Percentiles rank a stretch among this genome's conserved stretches.
Conservation (phyloP, 2,329 filamentous ascomycete species). For the Phyllosticta citrichinensis region DNA sequence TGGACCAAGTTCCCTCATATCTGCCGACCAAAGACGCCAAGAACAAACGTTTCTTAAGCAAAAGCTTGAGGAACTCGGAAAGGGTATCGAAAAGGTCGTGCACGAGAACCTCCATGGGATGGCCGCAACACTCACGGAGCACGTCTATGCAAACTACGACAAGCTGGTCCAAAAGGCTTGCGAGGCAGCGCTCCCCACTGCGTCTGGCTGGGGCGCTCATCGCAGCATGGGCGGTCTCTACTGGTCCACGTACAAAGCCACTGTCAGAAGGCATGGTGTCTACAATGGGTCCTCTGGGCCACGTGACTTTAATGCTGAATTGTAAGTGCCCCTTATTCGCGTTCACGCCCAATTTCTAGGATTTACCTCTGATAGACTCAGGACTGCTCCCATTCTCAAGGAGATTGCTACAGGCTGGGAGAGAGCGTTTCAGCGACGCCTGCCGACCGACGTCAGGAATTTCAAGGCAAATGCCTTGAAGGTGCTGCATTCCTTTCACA, state of each 20-base stretch:
- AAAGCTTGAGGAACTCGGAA: constrained; percentile 31
- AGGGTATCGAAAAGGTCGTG: constrained; percentile 32
- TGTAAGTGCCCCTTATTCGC: constrained; percentile 14
- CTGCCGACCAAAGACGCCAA: constrained; percentile 29
- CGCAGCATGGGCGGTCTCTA: constrained; percentile 36
- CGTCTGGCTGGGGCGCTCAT: constrained; percentile 27
- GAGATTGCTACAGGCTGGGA: constrained; percentile 35
- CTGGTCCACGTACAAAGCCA: constrained; percentile 48
- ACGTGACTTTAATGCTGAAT: constrained; percentile 33
- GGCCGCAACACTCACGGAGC: constrained; percentile 31
- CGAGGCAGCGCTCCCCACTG: constrained; percentile 24
- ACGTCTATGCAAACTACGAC: constrained; percentile 38
- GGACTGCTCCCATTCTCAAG: constrained; percentile 29
- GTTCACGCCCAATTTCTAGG: background rate
- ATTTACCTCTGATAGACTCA: constrained; percentile 7
- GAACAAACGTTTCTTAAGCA: constrained; percentile 31
- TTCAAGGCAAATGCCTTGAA: constrained; percentile 25
- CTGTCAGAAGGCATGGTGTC: constrained; percentile 41
- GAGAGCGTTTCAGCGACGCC: constrained; percentile 31
- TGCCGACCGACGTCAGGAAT: constrained; percentile 31
- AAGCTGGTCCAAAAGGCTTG: constrained; percentile 31
- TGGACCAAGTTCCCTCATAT: constrained; percentile 31
- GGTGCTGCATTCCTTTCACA: constrained; percentile 33
- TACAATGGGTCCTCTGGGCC: constrained; percentile 31
- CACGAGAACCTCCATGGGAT: constrained; percentile 30